Evolutionary conservation across 73 alveolate species (phyloP).

Genomic region (Tetrahymena malaccensis): DNA sequence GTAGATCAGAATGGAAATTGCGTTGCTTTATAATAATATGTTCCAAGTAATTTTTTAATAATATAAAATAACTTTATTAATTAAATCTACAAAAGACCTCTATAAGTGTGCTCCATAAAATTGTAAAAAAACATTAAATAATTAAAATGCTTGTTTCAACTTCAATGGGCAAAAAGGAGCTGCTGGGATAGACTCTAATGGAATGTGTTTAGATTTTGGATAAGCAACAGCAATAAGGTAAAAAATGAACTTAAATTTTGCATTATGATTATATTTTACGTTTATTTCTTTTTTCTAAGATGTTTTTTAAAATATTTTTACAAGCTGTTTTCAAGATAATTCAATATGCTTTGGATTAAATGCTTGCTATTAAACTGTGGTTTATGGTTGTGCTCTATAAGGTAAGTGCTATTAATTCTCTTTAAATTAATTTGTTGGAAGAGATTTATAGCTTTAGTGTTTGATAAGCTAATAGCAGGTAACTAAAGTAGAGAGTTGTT

Average conservation of each 20-base stretch:
- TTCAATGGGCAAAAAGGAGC: neutral
- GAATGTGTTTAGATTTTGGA: neutral
- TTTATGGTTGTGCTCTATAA: neutral
- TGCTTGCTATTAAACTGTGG: neutral
- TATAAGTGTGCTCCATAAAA: neutral
- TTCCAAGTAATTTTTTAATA: neutral
- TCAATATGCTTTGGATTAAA: neutral
- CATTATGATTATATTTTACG: too few relatives aligned
- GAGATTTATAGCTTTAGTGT: neutral
- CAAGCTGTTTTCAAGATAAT: neutral
- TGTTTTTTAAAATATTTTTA: too few relatives aligned
- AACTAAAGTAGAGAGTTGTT: neutral
- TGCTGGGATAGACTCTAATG: neutral
- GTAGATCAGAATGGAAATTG: neutral
- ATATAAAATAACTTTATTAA: too few relatives aligned
- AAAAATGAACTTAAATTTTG: too few relatives aligned
- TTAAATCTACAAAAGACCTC: neutral
- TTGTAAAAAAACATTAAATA: neutral
- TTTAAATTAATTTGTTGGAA: neutral
- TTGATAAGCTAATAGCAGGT: neutral
- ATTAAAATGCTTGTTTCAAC: neutral
- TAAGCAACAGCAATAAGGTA: neutral
- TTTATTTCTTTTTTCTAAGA: too few relatives aligned
- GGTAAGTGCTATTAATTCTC: neutral
- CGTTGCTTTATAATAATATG: neutral